phyloP scores from a whole-genome alignment of 2,329 filamentous ascomycete species.

The Furcasterigmium furcatum region DNA sequence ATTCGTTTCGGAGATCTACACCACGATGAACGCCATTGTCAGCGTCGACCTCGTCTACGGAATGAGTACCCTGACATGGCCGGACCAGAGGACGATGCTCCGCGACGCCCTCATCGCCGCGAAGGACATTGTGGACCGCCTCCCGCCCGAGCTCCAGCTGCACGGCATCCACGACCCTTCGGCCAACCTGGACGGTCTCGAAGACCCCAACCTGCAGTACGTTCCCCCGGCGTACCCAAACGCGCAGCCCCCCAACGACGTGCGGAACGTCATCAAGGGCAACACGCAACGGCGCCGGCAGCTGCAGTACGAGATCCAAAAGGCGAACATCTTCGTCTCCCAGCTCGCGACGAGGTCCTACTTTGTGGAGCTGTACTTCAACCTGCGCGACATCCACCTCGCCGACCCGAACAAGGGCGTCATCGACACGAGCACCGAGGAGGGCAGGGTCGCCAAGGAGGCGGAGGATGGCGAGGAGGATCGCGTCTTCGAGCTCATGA shows the following conservation, averaged over 20 bases:
- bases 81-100: slow-evolving; percentile 71
- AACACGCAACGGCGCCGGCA: slow-evolving; percentile 49
- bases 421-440: slow-evolving; percentile 29
- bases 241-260: slow-evolving; percentile 43
- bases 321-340: slow-evolving; percentile 83
- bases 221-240: slow-evolving; percentile 47
- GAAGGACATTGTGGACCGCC: slow-evolving; percentile 63
- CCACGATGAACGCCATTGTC: slow-evolving; percentile 74
- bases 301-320: slow-evolving; percentile 84
- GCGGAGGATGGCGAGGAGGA: slow-evolving; percentile 40
- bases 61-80: slow-evolving; percentile 72
- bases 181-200: slow-evolving; percentile 27
- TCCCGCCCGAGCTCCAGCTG: slow-evolving; percentile 68
- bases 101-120: slow-evolving; percentile 67
- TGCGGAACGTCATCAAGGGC: slow-evolving; percentile 45
- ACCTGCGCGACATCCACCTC: slow-evolving; percentile 65
- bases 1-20: slow-evolving; percentile 72
- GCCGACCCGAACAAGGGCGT: slow-evolving; percentile 34
- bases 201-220: slow-evolving; percentile 41
- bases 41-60: slow-evolving; percentile 83
- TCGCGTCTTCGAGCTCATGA: slow-evolving; percentile 61
- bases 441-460: slow-evolving; percentile 32
- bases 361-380: slow-evolving; percentile 83
- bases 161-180: slow-evolving; percentile 31
- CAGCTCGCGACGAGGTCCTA: slow-evolving; percentile 80